Evolutionary conservation across 2,329 filamentous ascomycete genomes (phyloP).

Genomic region (Sarocladium brachiariae): DNA sequence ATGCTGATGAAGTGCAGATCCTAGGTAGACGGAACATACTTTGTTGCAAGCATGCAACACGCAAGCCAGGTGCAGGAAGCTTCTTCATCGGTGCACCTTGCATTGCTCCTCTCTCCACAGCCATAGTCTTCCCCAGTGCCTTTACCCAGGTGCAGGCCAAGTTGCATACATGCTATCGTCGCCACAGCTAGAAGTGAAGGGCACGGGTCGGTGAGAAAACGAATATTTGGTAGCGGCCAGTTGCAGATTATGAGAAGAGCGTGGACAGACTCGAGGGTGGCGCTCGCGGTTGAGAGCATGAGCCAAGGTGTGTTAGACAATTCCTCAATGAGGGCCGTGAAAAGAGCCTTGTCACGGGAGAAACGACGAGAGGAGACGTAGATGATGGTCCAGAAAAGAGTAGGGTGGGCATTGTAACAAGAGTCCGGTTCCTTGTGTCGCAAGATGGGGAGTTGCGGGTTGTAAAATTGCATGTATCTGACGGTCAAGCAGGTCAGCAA

Average conservation of each 20-base stretch:
- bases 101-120: conserved; percentile 34
- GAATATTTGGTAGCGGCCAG: conserved; percentile 44
- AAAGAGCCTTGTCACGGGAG: conserved; percentile 33
- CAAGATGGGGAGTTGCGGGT: conserved; percentile 46
- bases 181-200: conserved; percentile 39
- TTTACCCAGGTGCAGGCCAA: conserved; percentile 46
- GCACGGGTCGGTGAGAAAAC: conserved; percentile 45
- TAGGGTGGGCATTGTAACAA: conserved; percentile 38
- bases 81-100: conserved; percentile 42
- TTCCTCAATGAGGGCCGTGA: conserved; percentile 39
- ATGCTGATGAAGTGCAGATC: not conserved
- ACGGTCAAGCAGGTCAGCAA: not conserved
- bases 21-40: conserved; percentile 23
- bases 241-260: conserved; percentile 43
- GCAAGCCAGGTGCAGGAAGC: conserved; percentile 47
- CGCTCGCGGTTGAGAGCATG: conserved; percentile 33
- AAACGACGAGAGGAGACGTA: conserved; percentile 44
- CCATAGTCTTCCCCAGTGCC: conserved; percentile 43
- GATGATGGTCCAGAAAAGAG: conserved; percentile 50
- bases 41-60: conserved; percentile 45
- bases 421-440: conserved; percentile 42
- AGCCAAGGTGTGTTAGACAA: conserved; percentile 39
- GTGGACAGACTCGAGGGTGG: conserved; percentile 43
- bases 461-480: conserved; percentile 46
- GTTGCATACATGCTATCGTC: conserved; percentile 39